These are phyloP conservation scores for Cucurbitaria berberidis DNA, from an alignment of 2,329 filamentous ascomycete genomes.

Conservation along the genomic window DNA sequence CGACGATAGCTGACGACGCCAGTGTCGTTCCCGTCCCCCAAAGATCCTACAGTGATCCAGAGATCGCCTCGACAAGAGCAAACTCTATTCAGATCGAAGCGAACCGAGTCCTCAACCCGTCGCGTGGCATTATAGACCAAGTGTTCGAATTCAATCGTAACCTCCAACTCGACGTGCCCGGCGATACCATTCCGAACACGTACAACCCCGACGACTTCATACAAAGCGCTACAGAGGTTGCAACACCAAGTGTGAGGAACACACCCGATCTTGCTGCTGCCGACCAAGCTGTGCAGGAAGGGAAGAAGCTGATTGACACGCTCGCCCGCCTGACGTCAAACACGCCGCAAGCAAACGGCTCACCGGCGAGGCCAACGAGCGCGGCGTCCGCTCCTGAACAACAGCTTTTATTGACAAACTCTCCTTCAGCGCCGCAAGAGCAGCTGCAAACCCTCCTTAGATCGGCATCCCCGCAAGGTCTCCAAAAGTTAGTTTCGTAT, in stretches of 20 bases:
- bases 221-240: constrained; percentile 56
- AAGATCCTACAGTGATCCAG: constrained; percentile 24
- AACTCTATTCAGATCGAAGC: constrained; percentile 28
- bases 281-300: constrained; percentile 46
- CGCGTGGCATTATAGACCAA: constrained; percentile 30
- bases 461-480: constrained; percentile 40
- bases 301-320: constrained; percentile 42
- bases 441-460: constrained; percentile 38
- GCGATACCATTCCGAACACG: constrained; percentile 47
- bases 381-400: constrained; percentile 25
- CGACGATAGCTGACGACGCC: constrained; percentile 39
- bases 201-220: constrained; percentile 49
- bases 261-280: constrained; percentile 49
- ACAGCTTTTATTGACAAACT: constrained; percentile 31
- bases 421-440: constrained; percentile 36
- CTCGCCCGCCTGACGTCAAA: constrained; percentile 34
- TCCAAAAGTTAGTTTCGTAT: constrained; percentile 46
- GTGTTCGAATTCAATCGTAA: constrained; percentile 40
- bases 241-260: constrained; percentile 53
- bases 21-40: constrained; percentile 18
- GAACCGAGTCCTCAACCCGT: constrained; percentile 17
- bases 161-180: constrained; percentile 39
- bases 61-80: constrained; percentile 21
- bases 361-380: constrained; percentile 21
- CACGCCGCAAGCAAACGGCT: constrained; percentile 21